Conservation (phyloP, 768 basidiomycete species). For the Lactarius akahatsu region DNA sequence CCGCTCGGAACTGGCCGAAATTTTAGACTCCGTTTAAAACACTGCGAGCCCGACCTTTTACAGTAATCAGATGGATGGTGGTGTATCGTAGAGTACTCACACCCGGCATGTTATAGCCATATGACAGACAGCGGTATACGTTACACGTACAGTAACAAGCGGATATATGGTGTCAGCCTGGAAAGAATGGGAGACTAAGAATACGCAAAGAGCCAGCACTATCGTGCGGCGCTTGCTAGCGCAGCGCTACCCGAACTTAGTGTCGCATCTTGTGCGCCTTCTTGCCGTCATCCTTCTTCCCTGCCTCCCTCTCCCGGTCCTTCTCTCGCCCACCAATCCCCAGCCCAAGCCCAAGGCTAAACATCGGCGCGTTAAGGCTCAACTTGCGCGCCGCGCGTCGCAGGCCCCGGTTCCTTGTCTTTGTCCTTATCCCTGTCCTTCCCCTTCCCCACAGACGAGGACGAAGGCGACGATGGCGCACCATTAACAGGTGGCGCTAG, state of each 20-base stretch:
- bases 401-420: constrained; percentile 40
- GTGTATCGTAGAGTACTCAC: too few relatives aligned
- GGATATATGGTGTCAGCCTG: neutral
- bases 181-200: neutral
- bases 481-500: constrained; percentile 4
- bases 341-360: constrained; percentile 44
- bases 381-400: constrained; percentile 47
- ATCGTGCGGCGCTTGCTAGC: neutral
- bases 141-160: constrained; percentile 2
- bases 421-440: constrained; percentile 15
- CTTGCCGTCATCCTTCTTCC: constrained; percentile 15
- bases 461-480: neutral
- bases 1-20: too few relatives aligned
- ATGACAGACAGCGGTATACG: neutral
- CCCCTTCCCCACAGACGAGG: constrained; percentile 23
- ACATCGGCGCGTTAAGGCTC: constrained; percentile 61
- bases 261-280: constrained; percentile 4
- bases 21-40: too few relatives aligned
- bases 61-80: too few relatives aligned
- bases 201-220: neutral
- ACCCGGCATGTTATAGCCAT: neutral
- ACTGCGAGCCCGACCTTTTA: too few relatives aligned
- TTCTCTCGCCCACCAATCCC: constrained; percentile 8
- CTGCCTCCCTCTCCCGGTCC: constrained; percentile 10
- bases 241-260: constrained; percentile 1